Conservation (phyloP, 352 stramenopile species). For the Pythium scleroteichum region DNA sequence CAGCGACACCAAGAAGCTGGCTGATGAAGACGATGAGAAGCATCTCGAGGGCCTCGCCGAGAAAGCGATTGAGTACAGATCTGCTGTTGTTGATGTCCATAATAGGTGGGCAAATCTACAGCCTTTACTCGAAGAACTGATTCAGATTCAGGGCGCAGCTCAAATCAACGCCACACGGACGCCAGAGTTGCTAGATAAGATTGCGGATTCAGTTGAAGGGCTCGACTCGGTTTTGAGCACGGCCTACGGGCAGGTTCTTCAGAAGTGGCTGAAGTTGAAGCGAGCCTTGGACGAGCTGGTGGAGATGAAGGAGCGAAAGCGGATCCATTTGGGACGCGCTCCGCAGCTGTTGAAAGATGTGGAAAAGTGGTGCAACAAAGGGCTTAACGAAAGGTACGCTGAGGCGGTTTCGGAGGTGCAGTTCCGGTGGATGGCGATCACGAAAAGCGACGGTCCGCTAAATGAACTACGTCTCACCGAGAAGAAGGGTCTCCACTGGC, state of each 20-base stretch:
- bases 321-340: constrained; percentile 58
- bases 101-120: constrained; percentile 72
- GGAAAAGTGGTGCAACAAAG: constrained; percentile 51
- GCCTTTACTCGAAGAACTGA: constrained; percentile 58
- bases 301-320: constrained; percentile 57
- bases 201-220: constrained; percentile 54
- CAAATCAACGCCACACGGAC: constrained; percentile 64
- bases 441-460: constrained; percentile 51
- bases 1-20: constrained; percentile 14
- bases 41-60: constrained; percentile 37
- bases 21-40: constrained; percentile 37
- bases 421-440: constrained; percentile 79
- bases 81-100: constrained; percentile 54
- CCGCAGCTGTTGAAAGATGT: constrained; percentile 56
- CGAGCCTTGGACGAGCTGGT: constrained; percentile 55
- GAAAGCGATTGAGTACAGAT: constrained; percentile 46
- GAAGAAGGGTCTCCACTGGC: constrained; percentile 69
- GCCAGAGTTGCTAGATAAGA: constrained; percentile 40
- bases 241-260: constrained; percentile 56
- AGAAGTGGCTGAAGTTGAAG: constrained; percentile 57
- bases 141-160: constrained; percentile 45
- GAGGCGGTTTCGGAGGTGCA: constrained; percentile 67
- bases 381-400: constrained; percentile 49
- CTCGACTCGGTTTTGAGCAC: constrained; percentile 64
- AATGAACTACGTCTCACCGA: constrained; percentile 68